Conservation (phyloP, 1,284 basidiomycete species). For the Cryptococcus hybrid region DNA sequence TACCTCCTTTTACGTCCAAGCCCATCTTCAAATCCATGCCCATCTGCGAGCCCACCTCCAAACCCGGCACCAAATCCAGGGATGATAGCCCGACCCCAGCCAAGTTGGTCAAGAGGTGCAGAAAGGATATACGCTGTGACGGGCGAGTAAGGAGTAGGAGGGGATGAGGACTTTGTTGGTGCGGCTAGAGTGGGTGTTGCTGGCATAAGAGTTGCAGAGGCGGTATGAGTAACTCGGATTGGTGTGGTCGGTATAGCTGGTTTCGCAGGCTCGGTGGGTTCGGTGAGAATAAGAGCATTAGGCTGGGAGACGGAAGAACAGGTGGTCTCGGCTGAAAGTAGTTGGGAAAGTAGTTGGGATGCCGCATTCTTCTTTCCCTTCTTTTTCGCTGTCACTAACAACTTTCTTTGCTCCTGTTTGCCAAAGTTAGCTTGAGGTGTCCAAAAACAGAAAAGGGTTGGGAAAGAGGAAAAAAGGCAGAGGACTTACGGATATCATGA, state of each 20-base stretch:
- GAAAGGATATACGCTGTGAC: conserved; percentile 23
- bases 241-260: too few species aligned
- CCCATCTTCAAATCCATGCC: not conserved
- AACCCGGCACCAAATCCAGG: not conserved
- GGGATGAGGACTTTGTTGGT: not conserved
- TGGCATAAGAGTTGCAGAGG: too few species aligned
- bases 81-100: conserved; percentile 6
- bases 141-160: conserved; percentile 21
- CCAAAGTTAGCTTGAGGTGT: too few species aligned
- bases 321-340: not conserved
- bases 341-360: not conserved
- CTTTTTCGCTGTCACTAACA: too few species aligned
- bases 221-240: too few species aligned
- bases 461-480: not conserved
- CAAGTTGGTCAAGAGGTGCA: conserved; percentile 4
- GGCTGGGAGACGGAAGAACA: not conserved
- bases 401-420: too few species aligned
- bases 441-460: not conserved
- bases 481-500: too few species aligned
- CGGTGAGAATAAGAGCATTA: too few species aligned
- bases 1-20: too few species aligned
- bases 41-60: not conserved
- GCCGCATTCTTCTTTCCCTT: too few species aligned
- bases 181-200: too few species aligned
- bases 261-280: too few species aligned